These are phyloP conservation scores for Rachicladosporium sp. DNA, from an alignment of 2,329 filamentous ascomycete species.

Conservation along the genomic window DNA sequence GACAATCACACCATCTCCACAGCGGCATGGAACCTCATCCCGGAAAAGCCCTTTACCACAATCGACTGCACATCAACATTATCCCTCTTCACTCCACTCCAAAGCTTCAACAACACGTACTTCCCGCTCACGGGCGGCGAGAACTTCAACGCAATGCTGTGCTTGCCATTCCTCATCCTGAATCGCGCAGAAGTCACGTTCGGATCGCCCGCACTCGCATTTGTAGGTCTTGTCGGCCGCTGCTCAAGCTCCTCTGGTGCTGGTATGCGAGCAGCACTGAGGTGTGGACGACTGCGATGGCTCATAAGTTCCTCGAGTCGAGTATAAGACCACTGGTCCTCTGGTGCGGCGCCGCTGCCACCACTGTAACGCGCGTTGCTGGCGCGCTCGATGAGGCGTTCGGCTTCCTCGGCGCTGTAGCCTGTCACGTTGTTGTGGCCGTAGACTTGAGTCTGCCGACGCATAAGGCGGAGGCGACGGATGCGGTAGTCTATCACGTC, in stretches of 20 bases:
- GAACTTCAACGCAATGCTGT: conserved; percentile 76
- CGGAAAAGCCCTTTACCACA: conserved; percentile 70
- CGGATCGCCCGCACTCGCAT: conserved; percentile 10
- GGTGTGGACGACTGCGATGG: too few species aligned
- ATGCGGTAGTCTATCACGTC: conserved; percentile 23
- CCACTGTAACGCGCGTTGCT: not conserved
- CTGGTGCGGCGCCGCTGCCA: not conserved
- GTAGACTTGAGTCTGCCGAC: conserved; percentile 5
- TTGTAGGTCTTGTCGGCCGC: not conserved
- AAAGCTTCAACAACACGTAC: conserved; percentile 81
- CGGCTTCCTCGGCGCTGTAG: too few species aligned
- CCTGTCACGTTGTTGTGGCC: too few species aligned
- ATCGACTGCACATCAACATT: conserved; percentile 90
- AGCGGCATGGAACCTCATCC: conserved; percentile 60
- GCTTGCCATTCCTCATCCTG: conserved; percentile 69
- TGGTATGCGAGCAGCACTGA: too few species aligned
- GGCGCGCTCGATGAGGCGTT: too few species aligned
- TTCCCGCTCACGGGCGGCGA: conserved; percentile 58
- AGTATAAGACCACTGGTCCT: not conserved
- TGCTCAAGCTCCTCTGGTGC: too few species aligned
- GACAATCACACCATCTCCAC: conserved; percentile 8
- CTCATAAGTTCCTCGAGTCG: too few species aligned
- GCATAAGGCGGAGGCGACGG: conserved; percentile 17
- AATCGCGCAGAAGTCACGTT: conserved; percentile 55
- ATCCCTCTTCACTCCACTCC: conserved; percentile 56